These are phyloP conservation scores for Macroventuria anomochaeta DNA, from an alignment of 2,329 filamentous ascomycete species.

Conservation along the genomic window DNA sequence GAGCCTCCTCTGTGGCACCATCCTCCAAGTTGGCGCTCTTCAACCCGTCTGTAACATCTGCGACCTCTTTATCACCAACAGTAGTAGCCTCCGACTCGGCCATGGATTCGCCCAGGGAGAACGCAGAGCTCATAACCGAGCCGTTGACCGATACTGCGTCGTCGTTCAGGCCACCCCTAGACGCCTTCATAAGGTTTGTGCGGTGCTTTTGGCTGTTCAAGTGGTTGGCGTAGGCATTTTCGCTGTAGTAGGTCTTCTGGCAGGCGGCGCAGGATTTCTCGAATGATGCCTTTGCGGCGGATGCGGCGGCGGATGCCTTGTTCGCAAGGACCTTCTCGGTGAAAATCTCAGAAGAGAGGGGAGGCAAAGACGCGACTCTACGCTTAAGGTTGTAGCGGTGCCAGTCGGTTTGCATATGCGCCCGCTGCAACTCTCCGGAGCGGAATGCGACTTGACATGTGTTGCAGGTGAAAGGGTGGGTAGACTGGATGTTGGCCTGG, in stretches of 20 bases:
- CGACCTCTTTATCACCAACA: conserved; percentile 75
- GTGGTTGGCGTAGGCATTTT: conserved; percentile 95
- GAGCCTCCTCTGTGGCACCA: conserved; percentile 34
- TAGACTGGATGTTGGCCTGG: conserved; percentile 46
- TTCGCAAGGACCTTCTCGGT: conserved; percentile 94
- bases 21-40: conserved; percentile 64
- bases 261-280: conserved; percentile 83
- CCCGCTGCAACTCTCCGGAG: conserved; percentile 88
- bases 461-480: conserved; percentile 95
- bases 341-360: conserved; percentile 90
- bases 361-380: conserved; percentile 85
- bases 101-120: conserved; percentile 85
- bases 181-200: conserved; percentile 62
- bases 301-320: conserved; percentile 81
- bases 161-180: conserved; percentile 51
- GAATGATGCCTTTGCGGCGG: conserved; percentile 86
- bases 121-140: conserved; percentile 88
- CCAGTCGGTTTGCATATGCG: conserved; percentile 98
- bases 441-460: conserved; percentile 97
- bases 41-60: conserved; percentile 77
- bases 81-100: conserved; percentile 56
- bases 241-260: conserved; percentile 92
- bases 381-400: conserved; percentile 98
- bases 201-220: conserved; percentile 90
- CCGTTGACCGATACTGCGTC: conserved; percentile 68